Base-by-base conservation (phyloP, 2,329 filamentous ascomycete genomes). In the Alternaria dauci region DNA sequence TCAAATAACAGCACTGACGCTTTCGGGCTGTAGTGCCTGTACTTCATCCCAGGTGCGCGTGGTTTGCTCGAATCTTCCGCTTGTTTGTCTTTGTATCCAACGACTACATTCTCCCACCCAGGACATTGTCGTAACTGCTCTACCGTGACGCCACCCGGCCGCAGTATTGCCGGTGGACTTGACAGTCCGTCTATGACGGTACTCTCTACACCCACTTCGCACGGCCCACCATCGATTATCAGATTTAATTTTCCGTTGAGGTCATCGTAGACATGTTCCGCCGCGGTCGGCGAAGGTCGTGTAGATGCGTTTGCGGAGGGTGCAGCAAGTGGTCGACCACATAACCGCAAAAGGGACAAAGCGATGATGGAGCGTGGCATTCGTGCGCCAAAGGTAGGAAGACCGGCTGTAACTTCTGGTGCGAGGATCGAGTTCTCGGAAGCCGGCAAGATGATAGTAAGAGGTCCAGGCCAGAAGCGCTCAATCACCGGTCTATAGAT, bases 11-110 rank as follows among this genome's bases (percentile, higher is more conserved):
- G 82, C 2, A 99, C 94, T 46, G 85, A 88, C 1, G 95, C 96
- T 77, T 89, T 92, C 1, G 95, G 95, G 43, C 94, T 96, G 74
- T 99, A 99, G 77, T 99, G 95, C 75, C 95, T 92, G 77, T 99
- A 99, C 80, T 99, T 99, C 95, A 99, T 99, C 1, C 95, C 95
- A 0, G 95, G 95, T 1, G 95, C 95, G 58, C 92, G 85, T 0
- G 95, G 95, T 56, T 68, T 71, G 52, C 86, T 87, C 4, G 66
- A 56, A 5, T 87, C 89, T 20, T 87, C 84, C 70, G 92, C 87
- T 16, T 88, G 70, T 58, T 86, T 85, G 71, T 97, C 93, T 73
- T 90, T 88, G 78, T 97, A 98, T 11, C 87, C 94, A 60, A 90
- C 88, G 62, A 85, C 83, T 1, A 93, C 91, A 39, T 86, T 81